A percentile compares a stretch with the other conserved stretches of the same genome.
Conservation (phyloP, 2,329 filamentous ascomycete genomes). For the Amylocarpus encephaloides region DNA sequence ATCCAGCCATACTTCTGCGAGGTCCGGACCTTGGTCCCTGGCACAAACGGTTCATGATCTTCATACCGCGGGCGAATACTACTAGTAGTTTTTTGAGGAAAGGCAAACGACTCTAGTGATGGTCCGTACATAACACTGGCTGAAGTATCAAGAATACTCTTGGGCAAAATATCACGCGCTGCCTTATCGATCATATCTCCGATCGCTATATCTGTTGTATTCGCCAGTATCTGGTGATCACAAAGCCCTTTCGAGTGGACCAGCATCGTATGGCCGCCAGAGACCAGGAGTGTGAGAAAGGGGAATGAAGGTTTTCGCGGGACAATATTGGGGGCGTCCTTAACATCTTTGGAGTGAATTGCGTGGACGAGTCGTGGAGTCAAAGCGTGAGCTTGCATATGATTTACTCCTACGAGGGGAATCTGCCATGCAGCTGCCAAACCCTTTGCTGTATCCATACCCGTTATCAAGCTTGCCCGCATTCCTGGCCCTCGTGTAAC, state of each 20-base stretch:
- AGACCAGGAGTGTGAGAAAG: slow-evolving; percentile 82
- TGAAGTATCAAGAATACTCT: slow-evolving; percentile 44
- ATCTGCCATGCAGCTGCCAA: slow-evolving; percentile 76
- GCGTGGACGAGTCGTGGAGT: slow-evolving; percentile 73
- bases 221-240: slow-evolving; percentile 66
- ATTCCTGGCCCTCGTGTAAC: slow-evolving; percentile 91
- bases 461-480: slow-evolving; percentile 68
- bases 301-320: slow-evolving; percentile 56
- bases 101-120: slow-evolving; percentile 73
- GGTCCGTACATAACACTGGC: slow-evolving; percentile 73
- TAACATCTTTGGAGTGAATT: slow-evolving; percentile 34
- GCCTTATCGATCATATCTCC: slow-evolving; percentile 87
- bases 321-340: slow-evolving; percentile 4
- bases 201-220: slow-evolving; percentile 74
- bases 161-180: slow-evolving; percentile 68
- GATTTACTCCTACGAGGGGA: slow-evolving; percentile 80
- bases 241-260: slow-evolving; percentile 64
- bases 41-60: no score
- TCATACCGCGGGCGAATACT: neutral
- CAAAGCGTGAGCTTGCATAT: slow-evolving; percentile 95
- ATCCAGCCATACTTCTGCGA: slow-evolving; percentile 53
- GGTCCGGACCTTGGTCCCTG: neutral
- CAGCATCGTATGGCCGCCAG: slow-evolving; percentile 86
- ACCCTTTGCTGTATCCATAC: slow-evolving; percentile 80
- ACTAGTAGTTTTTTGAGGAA: slow-evolving; percentile 40